Base-by-base conservation (phyloP, 1,284 basidiomycete species). In the Athelia psychrophila region DNA sequence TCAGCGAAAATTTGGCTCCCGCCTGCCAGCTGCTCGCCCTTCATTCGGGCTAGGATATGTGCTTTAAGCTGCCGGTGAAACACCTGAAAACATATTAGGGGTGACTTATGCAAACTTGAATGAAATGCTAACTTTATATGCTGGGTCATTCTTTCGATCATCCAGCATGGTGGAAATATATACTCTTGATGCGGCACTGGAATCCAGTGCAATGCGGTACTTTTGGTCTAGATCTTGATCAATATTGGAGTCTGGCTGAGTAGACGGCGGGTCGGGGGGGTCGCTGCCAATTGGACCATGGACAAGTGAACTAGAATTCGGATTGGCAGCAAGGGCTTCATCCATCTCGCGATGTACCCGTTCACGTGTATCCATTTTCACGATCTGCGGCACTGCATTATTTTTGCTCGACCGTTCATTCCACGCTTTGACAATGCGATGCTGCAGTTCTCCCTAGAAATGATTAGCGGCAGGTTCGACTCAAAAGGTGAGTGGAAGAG, bases 401-500 rank as follows among this genome's bases (percentile, higher is more conserved):
- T 46, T 46, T 20, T 46, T 46, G 22, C 44, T 46, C 16, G 22
- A 23, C 15, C 44, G 9, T n/a, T 27, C 44, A 46, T 46, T 23
- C 19, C 44, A 27, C 10, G 19, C 25, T 33, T 51, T 51, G 15
- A 51, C 44, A 20, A 30, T 15, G 8, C 44, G 44, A 27, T 51
- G 49, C 24, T 51, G 19, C 4, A 45, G 25, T 25, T 51, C 49
- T 22, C 42, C 44, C 49, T 51, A 24, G n/a, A 46, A 33, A 36
- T 33, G 13, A 24, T 13, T 46, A 23, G 42, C 22, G 10, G 22
- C 44, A 4, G 10, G n/a, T 35, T 35, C n/a, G n/a, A 35, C 33
- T 10, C 10, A n/a, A 35, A 12, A 8, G 57, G 22, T 15, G 50
- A 27, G n/a, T 27, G 36, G 16, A 54, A 33, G n/a, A n/a, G 58